Base-by-base conservation (phyloP, 306 rosid genomes). In the Quercus cerris region DNA sequence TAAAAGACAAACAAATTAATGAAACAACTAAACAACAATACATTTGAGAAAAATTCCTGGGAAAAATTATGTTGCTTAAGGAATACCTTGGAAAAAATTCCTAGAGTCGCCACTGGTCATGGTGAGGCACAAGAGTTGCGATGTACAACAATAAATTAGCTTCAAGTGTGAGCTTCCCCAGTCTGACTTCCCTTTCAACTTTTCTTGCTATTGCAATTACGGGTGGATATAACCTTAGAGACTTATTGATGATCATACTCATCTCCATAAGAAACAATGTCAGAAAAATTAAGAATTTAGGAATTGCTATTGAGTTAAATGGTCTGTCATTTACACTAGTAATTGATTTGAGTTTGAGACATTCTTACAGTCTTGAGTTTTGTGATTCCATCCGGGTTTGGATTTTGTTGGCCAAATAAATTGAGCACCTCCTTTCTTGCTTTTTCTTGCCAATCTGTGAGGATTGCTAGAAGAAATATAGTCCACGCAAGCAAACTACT, bases 381-480 rank as follows among this genome's bases (percentile, higher is more conserved):
- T 11, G 57, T 6, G 49, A 84, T 67, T 23, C 71, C 75, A 54
- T 63, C 67, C 13, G 81, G 46, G 6, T 30, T 46, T 2, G 52
- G 52, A 46, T 46, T 46, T 46, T 10, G 52, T 9, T 46, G 52
- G 52, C 52, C 52, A 46, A 46, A 10, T 0, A 46, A 46, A 10
- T 10, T 11, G 52, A 10, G 52, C 52, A 46, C 52, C 52, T 84
- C 84, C 38, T 71, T 79, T 76, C 87, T 75, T 70, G 83, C 84
- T 51, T 75, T 56, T 22, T 61, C 84, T 80, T 84, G 87, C 84
- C 87, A 84, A n/a, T 84, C 84, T 4, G 81, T 25, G 38, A 80
- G 78, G 23, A 61, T 38, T 55, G 84, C 84, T 61, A 84, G 75
- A 30, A 84, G 84, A 35, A 80, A 66, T 11, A 77, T n/a, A 58